Evolutionary conservation across 768 basidiomycete species (phyloP).

Genomic region (Kondoa subrosea): DNA sequence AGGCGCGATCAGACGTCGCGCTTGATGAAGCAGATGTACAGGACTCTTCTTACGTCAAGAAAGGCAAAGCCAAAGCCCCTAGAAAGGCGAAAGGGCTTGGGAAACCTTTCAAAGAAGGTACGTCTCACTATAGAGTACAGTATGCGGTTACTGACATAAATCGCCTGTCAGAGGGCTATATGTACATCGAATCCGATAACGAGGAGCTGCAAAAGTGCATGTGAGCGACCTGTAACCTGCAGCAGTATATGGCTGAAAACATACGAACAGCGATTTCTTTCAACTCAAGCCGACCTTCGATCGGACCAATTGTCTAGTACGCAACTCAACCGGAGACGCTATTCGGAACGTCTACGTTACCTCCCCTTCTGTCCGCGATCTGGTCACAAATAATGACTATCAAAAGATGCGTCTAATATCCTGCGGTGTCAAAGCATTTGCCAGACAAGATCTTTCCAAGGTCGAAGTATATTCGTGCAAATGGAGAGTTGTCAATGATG

Average conservation of each 20-base stretch:
- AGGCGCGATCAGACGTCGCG: constrained; percentile 36
- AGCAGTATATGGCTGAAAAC: no score
- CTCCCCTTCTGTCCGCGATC: constrained; percentile 63
- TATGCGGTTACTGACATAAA: not conserved
- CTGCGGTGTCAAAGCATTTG: constrained; percentile 85
- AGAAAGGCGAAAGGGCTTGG: constrained; percentile 25
- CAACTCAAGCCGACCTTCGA: constrained; percentile 58
- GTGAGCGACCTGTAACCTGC: constrained; percentile 36
- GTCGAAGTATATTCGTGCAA: constrained; percentile 33
- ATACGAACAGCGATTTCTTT: constrained; percentile 52
- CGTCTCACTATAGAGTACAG: no score
- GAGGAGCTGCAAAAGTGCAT: constrained; percentile 53
- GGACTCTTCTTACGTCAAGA: not conserved
- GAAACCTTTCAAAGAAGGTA: constrained; percentile 48
- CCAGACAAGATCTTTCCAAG: constrained; percentile 58
- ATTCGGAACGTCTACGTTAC: constrained; percentile 55
- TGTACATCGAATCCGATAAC: constrained; percentile 55
- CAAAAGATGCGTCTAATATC: constrained; percentile 67
- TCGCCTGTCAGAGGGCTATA: constrained; percentile 52
- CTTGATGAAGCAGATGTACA: not conserved
- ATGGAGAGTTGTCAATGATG: constrained; percentile 56
- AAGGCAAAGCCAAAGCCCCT: not conserved
- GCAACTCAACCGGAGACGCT: constrained; percentile 61
- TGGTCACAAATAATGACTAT: constrained; percentile 67
- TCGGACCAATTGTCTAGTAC: constrained; percentile 57